These are phyloP conservation scores for Talaromyces trachyspermus DNA, from an alignment of 495 filamentous ascomycete genomes.

Conservation along the genomic window DNA sequence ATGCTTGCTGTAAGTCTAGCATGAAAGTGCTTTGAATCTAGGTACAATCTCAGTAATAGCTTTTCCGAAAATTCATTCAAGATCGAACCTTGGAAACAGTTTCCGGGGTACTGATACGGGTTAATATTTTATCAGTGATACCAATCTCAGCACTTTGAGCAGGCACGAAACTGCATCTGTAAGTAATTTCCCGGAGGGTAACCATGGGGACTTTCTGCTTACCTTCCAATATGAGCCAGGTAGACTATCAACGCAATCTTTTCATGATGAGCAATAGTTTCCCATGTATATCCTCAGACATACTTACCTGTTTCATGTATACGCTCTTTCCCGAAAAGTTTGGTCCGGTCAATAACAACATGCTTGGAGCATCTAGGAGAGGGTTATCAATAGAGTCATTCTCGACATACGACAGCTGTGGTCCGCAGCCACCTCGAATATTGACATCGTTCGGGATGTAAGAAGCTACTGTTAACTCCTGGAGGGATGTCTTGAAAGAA, in stretches of 20 bases:
- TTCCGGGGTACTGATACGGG: slow-evolving; percentile 79
- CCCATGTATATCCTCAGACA: too few species aligned
- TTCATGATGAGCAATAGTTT: background rate
- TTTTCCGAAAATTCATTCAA: background rate
- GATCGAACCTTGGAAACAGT: slow-evolving; percentile 65
- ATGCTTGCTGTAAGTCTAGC: slow-evolving; percentile 85
- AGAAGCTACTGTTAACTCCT: slow-evolving; percentile 79
- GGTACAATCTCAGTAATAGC: slow-evolving; percentile 1
- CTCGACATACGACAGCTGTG: background rate
- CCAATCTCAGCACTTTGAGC: slow-evolving; percentile 73
- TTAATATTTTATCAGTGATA: slow-evolving; percentile 87
- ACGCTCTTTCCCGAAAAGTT: slow-evolving; percentile 97
- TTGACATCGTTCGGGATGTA: slow-evolving; percentile 79
- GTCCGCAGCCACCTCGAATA: slow-evolving; percentile 53
- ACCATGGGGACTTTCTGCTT: slow-evolving; percentile 3
- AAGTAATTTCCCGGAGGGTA: slow-evolving; percentile 3
- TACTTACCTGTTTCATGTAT: slow-evolving; percentile 80
- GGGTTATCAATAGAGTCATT: background rate
- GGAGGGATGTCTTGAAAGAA: slow-evolving; percentile 64
- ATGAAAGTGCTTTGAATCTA: slow-evolving; percentile 86
- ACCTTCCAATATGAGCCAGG: slow-evolving; percentile 83
- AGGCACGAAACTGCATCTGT: slow-evolving; percentile 62
- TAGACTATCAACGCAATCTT: slow-evolving; percentile 82
- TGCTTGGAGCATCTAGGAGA: slow-evolving; percentile 46
- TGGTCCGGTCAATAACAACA: slow-evolving; percentile 82